Base-by-base conservation (phyloP, 192 early-diverging fungal genomes). In the Helicostylum pulchrum region DNA sequence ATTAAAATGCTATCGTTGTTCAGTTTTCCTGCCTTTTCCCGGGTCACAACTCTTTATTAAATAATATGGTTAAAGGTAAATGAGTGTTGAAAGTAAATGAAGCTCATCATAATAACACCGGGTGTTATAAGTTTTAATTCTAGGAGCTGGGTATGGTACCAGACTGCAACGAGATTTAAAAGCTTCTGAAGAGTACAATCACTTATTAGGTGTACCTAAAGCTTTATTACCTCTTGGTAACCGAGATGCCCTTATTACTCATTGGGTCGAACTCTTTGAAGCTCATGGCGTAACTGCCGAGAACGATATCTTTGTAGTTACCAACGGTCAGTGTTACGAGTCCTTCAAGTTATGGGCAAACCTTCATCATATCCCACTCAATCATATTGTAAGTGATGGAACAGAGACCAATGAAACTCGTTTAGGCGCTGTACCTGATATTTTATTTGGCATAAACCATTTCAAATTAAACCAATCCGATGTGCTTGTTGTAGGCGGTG, bases 141-240 rank as follows among this genome's bases (percentile, higher is more conserved):
- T 88, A 23, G 79, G 77, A 31, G 86, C 83, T 11, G 85, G 86
- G 3, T 86, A 83, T 72, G 85, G 85, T 36, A 80, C 85, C 9
- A 70, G 84, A 7, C 71, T 87, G 19, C 79, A 87, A 61, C 60
- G 65, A 53, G 84, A 85, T 57, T 69, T 87, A 19, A 45, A 44
- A 10, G 31, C 59, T 12, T 58, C 61, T 21, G 23, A 51, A 12
- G 47, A 51, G 11, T 77, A 82, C 56, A 49, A 36, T 17, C 78
- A 77, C 48, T 56, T 80, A 43, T 56, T 74, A 12, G 77, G 76
- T 44, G 47, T 80, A 15, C 75, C 80, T 6, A 87, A 83, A 64
- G 74, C 79, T 9, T 57, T 81, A 11, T 66, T 81, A 43, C 79
- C 79, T 1, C 60, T 81, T 49, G 79, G 77, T 30, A 23, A 34